phyloP scores from a whole-genome alignment of 202 grass and related monocot genomes.

The Elaeis oleifera region DNA sequence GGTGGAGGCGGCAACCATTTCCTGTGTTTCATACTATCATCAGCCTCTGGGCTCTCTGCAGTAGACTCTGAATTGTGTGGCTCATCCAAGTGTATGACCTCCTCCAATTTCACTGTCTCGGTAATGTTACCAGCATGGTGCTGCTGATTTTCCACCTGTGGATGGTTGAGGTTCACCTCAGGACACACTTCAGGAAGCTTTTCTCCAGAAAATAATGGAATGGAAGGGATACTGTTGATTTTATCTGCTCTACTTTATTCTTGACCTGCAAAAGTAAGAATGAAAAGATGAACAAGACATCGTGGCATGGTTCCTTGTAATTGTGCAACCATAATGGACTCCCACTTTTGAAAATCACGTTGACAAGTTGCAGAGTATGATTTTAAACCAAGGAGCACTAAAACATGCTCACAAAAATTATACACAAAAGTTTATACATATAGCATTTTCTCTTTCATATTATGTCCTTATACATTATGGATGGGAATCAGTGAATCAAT shows the following conservation, averaged over 20 bases:
- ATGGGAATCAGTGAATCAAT: no score
- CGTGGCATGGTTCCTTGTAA: no score
- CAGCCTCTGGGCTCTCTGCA: not conserved
- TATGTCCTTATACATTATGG: no score
- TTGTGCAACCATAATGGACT: no score
- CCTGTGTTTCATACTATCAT: not conserved
- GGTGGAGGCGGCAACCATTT: not conserved
- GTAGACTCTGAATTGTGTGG: not conserved
- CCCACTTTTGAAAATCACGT: no score
- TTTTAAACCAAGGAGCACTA: no score
- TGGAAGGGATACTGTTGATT: constrained; percentile 52
- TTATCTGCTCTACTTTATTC: constrained; percentile 70
- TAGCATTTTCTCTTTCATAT: no score
- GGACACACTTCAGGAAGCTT: constrained; percentile 7
- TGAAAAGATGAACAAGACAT: not conserved
- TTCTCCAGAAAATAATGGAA: constrained; percentile 55
- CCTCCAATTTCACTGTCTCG: constrained; percentile 7
- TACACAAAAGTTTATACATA: no score
- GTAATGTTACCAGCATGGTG: not conserved
- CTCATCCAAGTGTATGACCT: constrained; percentile 7
- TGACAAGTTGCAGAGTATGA: no score
- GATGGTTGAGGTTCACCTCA: not conserved
- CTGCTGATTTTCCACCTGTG: not conserved
- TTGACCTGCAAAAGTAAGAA: constrained; percentile 34
- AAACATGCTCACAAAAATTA: no score